Conservation (phyloP, 2,329 filamentous ascomycete species). For the Penicillium sp. region DNA sequence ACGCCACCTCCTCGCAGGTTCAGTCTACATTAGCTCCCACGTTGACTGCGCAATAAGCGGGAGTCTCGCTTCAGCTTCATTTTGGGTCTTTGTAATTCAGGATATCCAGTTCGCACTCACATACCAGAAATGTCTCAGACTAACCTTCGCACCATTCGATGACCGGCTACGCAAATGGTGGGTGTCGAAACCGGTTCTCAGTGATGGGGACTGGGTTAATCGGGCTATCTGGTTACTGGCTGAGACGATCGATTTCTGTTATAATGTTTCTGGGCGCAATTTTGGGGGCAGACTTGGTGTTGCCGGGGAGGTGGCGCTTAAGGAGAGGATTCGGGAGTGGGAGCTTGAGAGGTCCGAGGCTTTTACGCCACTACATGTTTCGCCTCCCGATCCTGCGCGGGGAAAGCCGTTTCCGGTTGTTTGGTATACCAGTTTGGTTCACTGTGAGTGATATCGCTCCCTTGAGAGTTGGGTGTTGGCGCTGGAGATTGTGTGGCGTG, state of each 20-base stretch:
- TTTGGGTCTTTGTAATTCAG: conserved; percentile 39
- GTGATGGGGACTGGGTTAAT: conserved; percentile 35
- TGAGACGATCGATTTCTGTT: conserved; percentile 35
- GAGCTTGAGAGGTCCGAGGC: conserved; percentile 27
- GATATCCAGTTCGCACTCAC: conserved; percentile 37
- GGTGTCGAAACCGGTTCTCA: conserved; percentile 23
- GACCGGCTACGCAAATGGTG: conserved; percentile 30
- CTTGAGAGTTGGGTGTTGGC: neutral
- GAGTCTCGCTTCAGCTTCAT: conserved; percentile 35
- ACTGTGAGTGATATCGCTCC: conserved; percentile 23
- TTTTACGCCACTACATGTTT: conserved; percentile 33
- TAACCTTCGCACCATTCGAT: conserved; percentile 33
- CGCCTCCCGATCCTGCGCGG: conserved; percentile 23
- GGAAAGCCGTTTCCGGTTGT: conserved; percentile 35
- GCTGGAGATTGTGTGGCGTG: neutral
- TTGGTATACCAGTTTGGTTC: conserved; percentile 33
- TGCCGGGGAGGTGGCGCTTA: conserved; percentile 20
- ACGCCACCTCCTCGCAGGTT: conserved; percentile 36
- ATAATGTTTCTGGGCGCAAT: conserved; percentile 22
- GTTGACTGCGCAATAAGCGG: conserved; percentile 34
- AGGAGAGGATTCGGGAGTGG: conserved; percentile 29
- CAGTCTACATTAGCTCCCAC: conserved; percentile 36
- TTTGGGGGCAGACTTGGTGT: conserved; percentile 17
- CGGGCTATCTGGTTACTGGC: conserved; percentile 35
- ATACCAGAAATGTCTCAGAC: conserved; percentile 32